Base-by-base conservation (phyloP, 2,329 filamentous ascomycete genomes). In the Chalaropsis thielavioides region DNA sequence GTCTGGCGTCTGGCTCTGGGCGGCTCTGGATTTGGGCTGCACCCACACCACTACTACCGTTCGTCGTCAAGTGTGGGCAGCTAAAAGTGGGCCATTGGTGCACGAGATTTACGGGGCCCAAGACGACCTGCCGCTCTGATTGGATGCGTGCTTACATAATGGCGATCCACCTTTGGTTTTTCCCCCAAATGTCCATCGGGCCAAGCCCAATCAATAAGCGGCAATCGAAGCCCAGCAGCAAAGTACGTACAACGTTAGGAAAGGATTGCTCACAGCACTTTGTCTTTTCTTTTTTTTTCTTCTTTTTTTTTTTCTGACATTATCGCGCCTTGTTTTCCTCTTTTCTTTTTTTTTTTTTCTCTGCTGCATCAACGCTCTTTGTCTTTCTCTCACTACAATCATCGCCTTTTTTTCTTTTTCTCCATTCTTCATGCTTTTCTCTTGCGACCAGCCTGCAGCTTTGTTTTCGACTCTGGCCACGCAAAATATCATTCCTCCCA, bases 31-130 rank as follows among this genome's bases (percentile, higher is more conserved):
- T 35, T 31, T 56, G 51, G 51, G 54, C 54, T 31, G 13, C 54
- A 58, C 54, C 31, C n/a, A n/a, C n/a, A n/a, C n/a, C n/a, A n/a
- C n/a, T n/a, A n/a, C n/a, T n/a, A 64, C 62, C 62, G 49, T 35
- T 35, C 46, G 62, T 64, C 62, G 62, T 64, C 40, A 46, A 64
- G 38, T 64, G 62, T 64, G 62, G 62, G 62, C 62, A 66, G 59
- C 61, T 58, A 63, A 66, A 61, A 66, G 64, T 66, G 64, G 64
- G 62, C 64, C 60, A 38, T 24, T 63, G 61, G 61, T 44, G 64
- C 61, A 66, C 61, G 54, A 66, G 54, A 66, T 51, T 44, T 66
- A 38, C 61, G 64, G 64, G 61, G 54, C 54, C 19, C 40, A 38
- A 7, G 43, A 49, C 35, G 31, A 43, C 24, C 46, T 7, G 7